phyloP scores from a whole-genome alignment of 176 grass and related monocot species.

The Lolium rigidum region DNA sequence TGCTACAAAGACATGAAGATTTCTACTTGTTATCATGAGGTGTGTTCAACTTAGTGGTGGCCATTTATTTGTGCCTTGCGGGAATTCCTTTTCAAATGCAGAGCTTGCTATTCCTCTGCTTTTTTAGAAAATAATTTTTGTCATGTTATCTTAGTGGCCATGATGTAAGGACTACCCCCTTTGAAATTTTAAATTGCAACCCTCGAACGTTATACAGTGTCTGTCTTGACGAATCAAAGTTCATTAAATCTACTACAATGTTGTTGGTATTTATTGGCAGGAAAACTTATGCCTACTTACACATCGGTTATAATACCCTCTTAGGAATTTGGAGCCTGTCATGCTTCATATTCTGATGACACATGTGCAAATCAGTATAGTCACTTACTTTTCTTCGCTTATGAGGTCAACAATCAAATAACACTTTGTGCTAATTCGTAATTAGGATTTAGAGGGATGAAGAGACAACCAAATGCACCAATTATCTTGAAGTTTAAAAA shows the following conservation, averaged over 20 bases:
- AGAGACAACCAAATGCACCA: conserved; percentile 28
- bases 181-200: not conserved
- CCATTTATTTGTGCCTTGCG: conserved; percentile 3
- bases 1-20: not conserved
- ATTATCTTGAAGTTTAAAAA: conserved; percentile 1
- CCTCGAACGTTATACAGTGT: not conserved
- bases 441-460: conserved; percentile 16
- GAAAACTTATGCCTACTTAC: not conserved
- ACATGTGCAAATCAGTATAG: not conserved
- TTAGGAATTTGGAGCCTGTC: not conserved
- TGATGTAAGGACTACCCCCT: conserved; percentile 28
- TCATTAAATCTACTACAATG: not conserved
- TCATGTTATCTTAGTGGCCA: conserved; percentile 35
- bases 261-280: conserved; percentile 7
- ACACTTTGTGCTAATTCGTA: not conserved
- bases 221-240: conserved; percentile 4
- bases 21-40: not conserved
- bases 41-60: not conserved
- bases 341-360: not conserved
- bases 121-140: not conserved
- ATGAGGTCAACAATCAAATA: conserved; percentile 23
- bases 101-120: conserved; percentile 1
- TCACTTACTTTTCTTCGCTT: not conserved
- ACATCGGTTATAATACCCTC: not conserved
- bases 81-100: not conserved